These are phyloP conservation scores for Calonectria pteridis DNA, from an alignment of 2,329 filamentous ascomycete genomes.

Conservation along the genomic window DNA sequence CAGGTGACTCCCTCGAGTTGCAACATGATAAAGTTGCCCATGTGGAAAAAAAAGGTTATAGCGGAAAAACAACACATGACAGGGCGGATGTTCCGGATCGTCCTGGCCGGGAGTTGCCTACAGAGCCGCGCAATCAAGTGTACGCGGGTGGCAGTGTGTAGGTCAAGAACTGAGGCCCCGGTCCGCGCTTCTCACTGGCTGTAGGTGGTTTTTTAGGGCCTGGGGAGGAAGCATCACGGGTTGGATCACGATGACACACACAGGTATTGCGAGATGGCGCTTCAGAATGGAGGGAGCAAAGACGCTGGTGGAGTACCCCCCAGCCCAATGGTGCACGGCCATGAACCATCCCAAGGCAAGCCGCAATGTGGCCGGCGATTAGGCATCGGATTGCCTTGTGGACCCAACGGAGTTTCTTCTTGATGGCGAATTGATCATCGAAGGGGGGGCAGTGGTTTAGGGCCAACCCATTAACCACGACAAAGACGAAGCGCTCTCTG, in stretches of 20 bases:
- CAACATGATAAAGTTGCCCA: conserved; percentile 3
- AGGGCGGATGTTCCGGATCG: conserved; percentile 20
- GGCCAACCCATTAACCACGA: not conserved
- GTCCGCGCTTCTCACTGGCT: conserved; percentile 19
- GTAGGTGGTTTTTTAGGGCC: conserved; percentile 4
- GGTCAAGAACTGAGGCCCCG: not conserved
- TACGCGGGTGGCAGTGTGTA: not conserved
- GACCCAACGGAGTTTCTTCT: conserved; percentile 37
- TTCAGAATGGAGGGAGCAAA: conserved; percentile 15
- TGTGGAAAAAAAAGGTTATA: not conserved
- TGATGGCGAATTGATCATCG: conserved; percentile 33
- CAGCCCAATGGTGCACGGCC: conserved; percentile 29
- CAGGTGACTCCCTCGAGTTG: not conserved
- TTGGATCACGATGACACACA: conserved; percentile 35
- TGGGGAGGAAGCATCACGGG: conserved; percentile 37
- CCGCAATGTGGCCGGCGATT: conserved; percentile 18
- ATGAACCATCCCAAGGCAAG: conserved; percentile 19
- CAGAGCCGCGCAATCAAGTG: not conserved
- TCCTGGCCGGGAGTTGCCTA: not conserved
- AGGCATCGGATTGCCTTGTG: conserved; percentile 39
- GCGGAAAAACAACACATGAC: conserved; percentile 10
- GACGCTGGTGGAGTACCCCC: conserved; percentile 13
- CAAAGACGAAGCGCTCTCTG: not conserved
- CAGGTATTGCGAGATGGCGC: conserved; percentile 5
- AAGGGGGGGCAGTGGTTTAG: not conserved